phyloP scores from a whole-genome alignment of 768 basidiomycete species.

The Pseudohyphozyma bogoriensis region DNA sequence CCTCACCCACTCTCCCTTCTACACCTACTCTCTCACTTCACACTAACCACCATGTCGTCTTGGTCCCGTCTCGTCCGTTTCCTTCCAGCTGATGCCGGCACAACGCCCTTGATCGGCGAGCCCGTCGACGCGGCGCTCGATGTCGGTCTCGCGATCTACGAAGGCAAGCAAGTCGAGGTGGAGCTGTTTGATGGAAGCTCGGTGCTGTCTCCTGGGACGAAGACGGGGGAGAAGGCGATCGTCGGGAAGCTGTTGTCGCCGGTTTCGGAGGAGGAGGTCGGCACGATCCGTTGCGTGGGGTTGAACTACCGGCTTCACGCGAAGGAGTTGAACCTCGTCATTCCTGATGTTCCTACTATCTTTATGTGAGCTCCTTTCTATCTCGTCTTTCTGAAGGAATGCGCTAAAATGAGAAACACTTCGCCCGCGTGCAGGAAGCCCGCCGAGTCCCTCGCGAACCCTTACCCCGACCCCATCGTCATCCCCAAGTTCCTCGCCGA shows the following conservation, averaged over 20 bases:
- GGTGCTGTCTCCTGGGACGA: slow-evolving; percentile 33
- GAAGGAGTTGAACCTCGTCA: slow-evolving; percentile 33
- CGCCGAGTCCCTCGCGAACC: slow-evolving; percentile 34
- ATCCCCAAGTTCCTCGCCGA: slow-evolving; percentile 25
- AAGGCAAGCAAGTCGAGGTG: slow-evolving; percentile 33
- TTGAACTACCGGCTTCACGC: slow-evolving; percentile 39
- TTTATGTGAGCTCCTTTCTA: slow-evolving; percentile 31
- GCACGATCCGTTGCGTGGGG: slow-evolving; percentile 39
- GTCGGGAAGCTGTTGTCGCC: slow-evolving; percentile 35
- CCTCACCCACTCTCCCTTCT: too few species aligned
- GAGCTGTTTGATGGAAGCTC: slow-evolving; percentile 33
- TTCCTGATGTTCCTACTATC: slow-evolving; percentile 35
- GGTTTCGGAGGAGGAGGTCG: slow-evolving; percentile 34
- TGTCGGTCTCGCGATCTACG: slow-evolving; percentile 37
- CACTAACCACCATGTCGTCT: neutral
- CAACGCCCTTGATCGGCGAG: slow-evolving; percentile 34
- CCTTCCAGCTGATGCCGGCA: slow-evolving; percentile 6
- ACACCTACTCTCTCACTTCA: too few species aligned
- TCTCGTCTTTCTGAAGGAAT: neutral
- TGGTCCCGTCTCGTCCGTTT: slow-evolving; percentile 35
- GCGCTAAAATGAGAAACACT: neutral
- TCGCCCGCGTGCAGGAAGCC: slow-evolving; percentile 33
- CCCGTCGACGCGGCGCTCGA: slow-evolving; percentile 33
- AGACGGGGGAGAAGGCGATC: slow-evolving; percentile 29
- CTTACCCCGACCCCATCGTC: slow-evolving; percentile 33